Base-by-base conservation (phyloP, 495 filamentous ascomycete genomes). In the Usnea hakonensis region DNA sequence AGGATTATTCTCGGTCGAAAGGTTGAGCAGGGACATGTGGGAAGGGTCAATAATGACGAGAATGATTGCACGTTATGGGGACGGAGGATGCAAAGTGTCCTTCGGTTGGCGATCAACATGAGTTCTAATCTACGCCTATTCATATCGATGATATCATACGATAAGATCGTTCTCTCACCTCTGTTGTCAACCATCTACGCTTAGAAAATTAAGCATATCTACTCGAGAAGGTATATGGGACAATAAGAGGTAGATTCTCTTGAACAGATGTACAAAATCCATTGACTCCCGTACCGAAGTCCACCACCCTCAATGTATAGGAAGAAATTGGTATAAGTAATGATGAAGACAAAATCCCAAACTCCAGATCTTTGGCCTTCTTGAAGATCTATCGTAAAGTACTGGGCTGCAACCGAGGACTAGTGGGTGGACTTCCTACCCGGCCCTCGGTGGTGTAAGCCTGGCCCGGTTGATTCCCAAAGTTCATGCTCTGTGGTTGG, bases 371-470 rank as follows among this genome's bases (percentile, higher is more conserved):
- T 28, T 17, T 26, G 23, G 19, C 35, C 30, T 21, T 30, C 38
- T 21, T 38, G 23, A 32, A 54, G 36, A 38, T 50, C 53, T 67
- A 68, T 61, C 62, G 62, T 64, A 62, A 61, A 35, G 16, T 58
- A 50, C 50, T 61, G 61, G 64, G 65, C 58, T 64, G 67, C 5
- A 68, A 63, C 58, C 69, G 68, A 43, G 75, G 75, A 65, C 73
- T 76, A 32, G 61, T 61, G 11, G 75, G 75, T 32, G 73, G 73
- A 52, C 73, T 75, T 57, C 73, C 73, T 26, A 76, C 69, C 60
- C 72, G 64, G 38, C 38, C 56, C 50, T 76, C 71, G 23, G 71
- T 70, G 17, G 75, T 76, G 55, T 73, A 67, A 17, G 75, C 75
- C 53, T 73, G 67, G 23, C 75, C 74, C 16, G 64, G 61, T 40